A percentile compares a stretch with the other conserved stretches of the same genome.
These are phyloP conservation scores for Coffea eugenioides DNA, from an alignment of 257 asterid species.

Conservation along the genomic window DNA sequence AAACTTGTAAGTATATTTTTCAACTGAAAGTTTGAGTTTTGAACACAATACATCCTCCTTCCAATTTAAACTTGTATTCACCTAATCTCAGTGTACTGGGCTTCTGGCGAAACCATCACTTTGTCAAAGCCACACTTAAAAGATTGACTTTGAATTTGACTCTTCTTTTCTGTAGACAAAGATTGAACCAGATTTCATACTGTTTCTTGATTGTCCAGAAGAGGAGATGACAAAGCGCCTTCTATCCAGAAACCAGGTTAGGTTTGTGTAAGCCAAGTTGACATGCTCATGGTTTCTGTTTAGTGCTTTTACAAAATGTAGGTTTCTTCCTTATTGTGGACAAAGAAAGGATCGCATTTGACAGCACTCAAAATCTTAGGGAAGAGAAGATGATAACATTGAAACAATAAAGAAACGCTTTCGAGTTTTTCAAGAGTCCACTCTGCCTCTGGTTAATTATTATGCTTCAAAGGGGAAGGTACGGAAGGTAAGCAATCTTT, in stretches of 20 bases:
- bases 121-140: background rate
- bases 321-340: background rate
- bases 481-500: constrained; percentile 48
- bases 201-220: constrained; percentile 43
- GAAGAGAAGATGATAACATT: constrained; percentile 49
- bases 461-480: constrained; percentile 72
- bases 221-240: constrained; percentile 49
- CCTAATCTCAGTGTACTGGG: background rate
- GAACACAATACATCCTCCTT: background rate
- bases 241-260: constrained; percentile 36
- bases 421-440: constrained; percentile 42
- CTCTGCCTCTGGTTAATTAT: constrained; percentile 46
- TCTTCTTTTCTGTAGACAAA: constrained; percentile 48
- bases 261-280: constrained; percentile 1
- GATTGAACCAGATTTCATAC: constrained; percentile 68
- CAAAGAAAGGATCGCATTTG: background rate
- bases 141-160: background rate
- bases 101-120: background rate
- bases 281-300: no score
- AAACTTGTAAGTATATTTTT: constrained; percentile 48
- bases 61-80: background rate
- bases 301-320: background rate
- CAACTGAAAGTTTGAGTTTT: background rate
- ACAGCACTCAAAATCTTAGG: constrained; percentile 15
- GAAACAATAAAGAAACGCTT: constrained; percentile 48